Conservation (phyloP, 1,284 basidiomycete species). For the Blastosporella zonata region DNA sequence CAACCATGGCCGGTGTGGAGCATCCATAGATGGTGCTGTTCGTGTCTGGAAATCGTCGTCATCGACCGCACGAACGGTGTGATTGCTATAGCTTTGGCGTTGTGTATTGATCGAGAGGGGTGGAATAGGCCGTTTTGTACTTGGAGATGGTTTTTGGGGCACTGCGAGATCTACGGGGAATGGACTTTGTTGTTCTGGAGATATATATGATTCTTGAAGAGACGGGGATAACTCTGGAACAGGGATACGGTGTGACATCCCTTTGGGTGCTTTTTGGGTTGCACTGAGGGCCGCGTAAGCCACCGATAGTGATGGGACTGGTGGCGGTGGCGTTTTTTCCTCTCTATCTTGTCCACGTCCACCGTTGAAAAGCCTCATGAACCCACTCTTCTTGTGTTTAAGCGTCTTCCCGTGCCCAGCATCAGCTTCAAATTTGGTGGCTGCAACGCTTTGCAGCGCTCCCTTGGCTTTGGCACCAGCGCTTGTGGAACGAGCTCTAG, state of each 20-base stretch:
- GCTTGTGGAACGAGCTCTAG: constrained; percentile 59
- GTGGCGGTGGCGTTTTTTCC: constrained; percentile 45
- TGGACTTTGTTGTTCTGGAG: constrained; percentile 3
- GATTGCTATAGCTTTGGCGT: constrained; percentile 16
- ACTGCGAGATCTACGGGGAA: background rate
- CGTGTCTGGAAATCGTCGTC: constrained; percentile 23
- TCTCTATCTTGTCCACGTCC: constrained; percentile 48
- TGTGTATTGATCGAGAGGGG: constrained; percentile 44
- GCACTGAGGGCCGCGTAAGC: constrained; percentile 31
- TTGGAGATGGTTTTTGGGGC: constrained; percentile 15
- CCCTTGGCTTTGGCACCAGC: constrained; percentile 51
- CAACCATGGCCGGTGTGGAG: constrained; percentile 25
- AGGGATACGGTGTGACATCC: constrained; percentile 38
- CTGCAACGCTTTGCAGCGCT: constrained; percentile 40
- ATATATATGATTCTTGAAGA: constrained; percentile 6
- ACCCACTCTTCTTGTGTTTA: constrained; percentile 76
- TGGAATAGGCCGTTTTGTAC: constrained; percentile 39
- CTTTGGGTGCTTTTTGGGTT: constrained; percentile 27
- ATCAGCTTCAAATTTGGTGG: constrained; percentile 32
- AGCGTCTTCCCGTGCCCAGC: constrained; percentile 41
- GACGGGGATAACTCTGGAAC: constrained; percentile 40
- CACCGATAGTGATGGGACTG: constrained; percentile 50
- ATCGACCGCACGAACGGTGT: constrained; percentile 18
- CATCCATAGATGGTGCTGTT: constrained; percentile 18
- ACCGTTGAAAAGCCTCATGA: constrained; percentile 72